Evolutionary conservation across 352 stramenopile genomes (phyloP), one percentile per base, ranked within the genome.

Genomic region (Phytophthora macrochlamydospora): DNA sequence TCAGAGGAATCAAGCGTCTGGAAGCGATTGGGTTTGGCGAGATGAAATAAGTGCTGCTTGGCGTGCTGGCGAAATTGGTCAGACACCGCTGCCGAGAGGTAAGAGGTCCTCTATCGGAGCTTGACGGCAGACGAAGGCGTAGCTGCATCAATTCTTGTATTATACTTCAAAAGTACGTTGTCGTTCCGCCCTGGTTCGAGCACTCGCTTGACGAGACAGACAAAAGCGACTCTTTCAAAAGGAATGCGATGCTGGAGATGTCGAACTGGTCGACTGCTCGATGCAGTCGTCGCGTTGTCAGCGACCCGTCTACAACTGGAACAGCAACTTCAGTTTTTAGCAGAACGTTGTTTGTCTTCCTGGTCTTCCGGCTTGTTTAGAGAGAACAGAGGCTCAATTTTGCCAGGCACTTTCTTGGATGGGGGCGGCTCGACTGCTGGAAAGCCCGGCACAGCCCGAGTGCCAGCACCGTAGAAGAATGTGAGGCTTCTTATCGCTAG

Each of bases 321-420:
- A 54, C 50, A 40, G 14, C 44, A 71, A 68, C 65, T 67, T 71
- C 57, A 71, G 64, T 67, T 71, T 71, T 67, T 43, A 56, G 12
- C 49, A 59, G 59, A 71, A 51, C 35, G 18, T 24, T 24, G 18
- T 24, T 24, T 24, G 18, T 24, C 18, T 24, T 24, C 9, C 35
- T 40, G 35, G 35, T 40, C 9, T 40, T 5, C 13, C 43, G 43
- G 35, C 6, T 29, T 29, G 3, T 49, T 12, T 29, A 49, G 43
- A 49, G 43, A 29, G 43, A 49, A n/a, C 8, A 49, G 43, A 55
- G 59, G 30, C 46, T 56, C 59, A 67, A 71, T 56, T 59, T 71
- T 57, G 11, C 18, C 11, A 49, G 9, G 29, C 5, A n/a, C 29
- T 28, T n/a, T n/a, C 43, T 49, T n/a, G 43, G 43, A 49, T 49